Conservation (phyloP, 352 stramenopile species). For the Phytophthora sansomeana region DNA sequence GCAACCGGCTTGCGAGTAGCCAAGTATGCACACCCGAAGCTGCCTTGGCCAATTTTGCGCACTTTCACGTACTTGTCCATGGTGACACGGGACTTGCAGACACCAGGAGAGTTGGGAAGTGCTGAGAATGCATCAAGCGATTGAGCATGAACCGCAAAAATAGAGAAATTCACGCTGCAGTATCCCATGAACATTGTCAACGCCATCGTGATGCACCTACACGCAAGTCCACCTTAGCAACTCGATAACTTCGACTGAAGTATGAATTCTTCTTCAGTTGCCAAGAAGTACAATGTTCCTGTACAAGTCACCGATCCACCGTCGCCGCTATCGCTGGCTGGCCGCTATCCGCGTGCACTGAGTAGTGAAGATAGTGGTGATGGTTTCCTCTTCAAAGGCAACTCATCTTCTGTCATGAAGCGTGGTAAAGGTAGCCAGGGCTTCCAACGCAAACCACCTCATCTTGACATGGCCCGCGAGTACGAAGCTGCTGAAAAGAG, state of each 20-base stretch:
- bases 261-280: slow-evolving; percentile 20
- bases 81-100: background rate
- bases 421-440: background rate
- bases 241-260: too few species aligned
- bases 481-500: slow-evolving; percentile 51
- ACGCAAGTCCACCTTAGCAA: too few species aligned
- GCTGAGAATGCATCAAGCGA: background rate
- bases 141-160: slow-evolving; percentile 25
- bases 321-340: slow-evolving; percentile 21
- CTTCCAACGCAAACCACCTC: slow-evolving; percentile 68
- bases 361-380: slow-evolving; percentile 47
- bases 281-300: slow-evolving; percentile 20
- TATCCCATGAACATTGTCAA: slow-evolving; percentile 22
- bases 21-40: slow-evolving; percentile 75
- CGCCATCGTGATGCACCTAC: background rate
- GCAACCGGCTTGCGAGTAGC: slow-evolving; percentile 52
- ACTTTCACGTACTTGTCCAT: slow-evolving; percentile 88
- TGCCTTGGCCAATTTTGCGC: slow-evolving; percentile 79
- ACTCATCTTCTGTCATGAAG: slow-evolving; percentile 8
- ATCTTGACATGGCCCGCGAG: slow-evolving; percentile 62
- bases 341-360: slow-evolving; percentile 23
- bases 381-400: slow-evolving; percentile 57
- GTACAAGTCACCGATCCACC: slow-evolving; percentile 10
- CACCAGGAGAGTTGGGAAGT: slow-evolving; percentile 11
- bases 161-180: slow-evolving; percentile 16